Conservation (phyloP, 1,284 basidiomycete genomes). For the Flammula alnicola region DNA sequence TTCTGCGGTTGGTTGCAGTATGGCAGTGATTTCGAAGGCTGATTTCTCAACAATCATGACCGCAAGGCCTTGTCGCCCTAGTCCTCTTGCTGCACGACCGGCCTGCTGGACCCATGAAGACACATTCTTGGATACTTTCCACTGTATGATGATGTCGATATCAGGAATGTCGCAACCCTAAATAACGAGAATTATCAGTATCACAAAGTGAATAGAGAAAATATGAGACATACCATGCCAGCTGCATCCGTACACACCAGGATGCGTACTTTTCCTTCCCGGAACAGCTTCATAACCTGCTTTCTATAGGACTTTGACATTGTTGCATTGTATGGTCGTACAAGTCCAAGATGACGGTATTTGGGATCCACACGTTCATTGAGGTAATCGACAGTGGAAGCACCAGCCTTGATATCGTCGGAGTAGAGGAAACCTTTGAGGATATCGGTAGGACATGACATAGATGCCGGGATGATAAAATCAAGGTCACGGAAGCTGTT, state of each 20-base stretch:
- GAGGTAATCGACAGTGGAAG: slow-evolving; percentile 30
- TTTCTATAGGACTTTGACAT: slow-evolving; percentile 21
- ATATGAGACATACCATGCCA: slow-evolving; percentile 38
- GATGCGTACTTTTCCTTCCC: slow-evolving; percentile 28
- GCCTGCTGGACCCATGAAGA: slow-evolving; percentile 35
- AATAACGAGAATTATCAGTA: background rate
- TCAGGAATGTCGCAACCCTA: slow-evolving; percentile 39
- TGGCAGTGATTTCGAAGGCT: background rate
- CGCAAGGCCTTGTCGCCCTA: slow-evolving; percentile 24
- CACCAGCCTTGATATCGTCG: slow-evolving; percentile 28
- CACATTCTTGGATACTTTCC: slow-evolving; percentile 31
- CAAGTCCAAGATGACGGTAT: slow-evolving; percentile 20
- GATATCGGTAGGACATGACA: no score
- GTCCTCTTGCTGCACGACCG: slow-evolving; percentile 28
- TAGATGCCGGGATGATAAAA: no score
- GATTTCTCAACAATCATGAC: slow-evolving; percentile 20
- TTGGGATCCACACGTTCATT: slow-evolving; percentile 14
- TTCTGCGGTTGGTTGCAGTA: background rate
- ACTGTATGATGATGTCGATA: slow-evolving; percentile 39
- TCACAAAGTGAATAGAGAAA: slow-evolving; percentile 30
- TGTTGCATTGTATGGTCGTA: slow-evolving; percentile 33
- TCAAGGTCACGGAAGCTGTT: no score
- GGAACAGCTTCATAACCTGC: slow-evolving; percentile 26
- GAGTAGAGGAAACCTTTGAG: slow-evolving; percentile 26
- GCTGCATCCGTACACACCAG: slow-evolving; percentile 38